A percentile compares a stretch with the other conserved stretches of the same genome.
phyloP scores from a whole-genome alignment of 1,139 yeast species.

The Yamadazyma membranifaciens region DNA sequence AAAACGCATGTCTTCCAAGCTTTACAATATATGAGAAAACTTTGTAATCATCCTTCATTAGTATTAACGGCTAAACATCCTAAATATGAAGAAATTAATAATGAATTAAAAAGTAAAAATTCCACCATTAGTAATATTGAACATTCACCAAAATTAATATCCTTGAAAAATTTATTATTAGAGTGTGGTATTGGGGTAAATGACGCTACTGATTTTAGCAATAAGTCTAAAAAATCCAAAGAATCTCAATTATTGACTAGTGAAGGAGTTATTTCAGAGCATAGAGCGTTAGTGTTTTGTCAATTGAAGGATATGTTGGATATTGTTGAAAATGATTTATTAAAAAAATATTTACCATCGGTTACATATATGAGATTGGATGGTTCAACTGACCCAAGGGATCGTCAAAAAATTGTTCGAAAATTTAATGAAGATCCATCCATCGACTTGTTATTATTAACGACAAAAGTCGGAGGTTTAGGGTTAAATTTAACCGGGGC shows the following conservation, averaged over 20 bases:
- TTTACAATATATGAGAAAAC: conserved; percentile 92
- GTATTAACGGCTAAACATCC: conserved; percentile 89
- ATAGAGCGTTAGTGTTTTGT: conserved; percentile 92
- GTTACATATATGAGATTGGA: conserved; percentile 95
- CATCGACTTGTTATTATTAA: conserved; percentile 84
- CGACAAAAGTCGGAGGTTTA: conserved; percentile 97
- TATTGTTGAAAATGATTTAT: conserved; percentile 86
- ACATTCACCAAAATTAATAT: conserved; percentile 88
- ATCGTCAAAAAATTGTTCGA: conserved; percentile 86
- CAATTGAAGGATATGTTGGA: conserved; percentile 98
- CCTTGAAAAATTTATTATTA: conserved; percentile 73
- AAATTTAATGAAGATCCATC: conserved; percentile 96
- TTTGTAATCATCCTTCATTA: conserved; percentile 95
- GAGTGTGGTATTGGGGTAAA: conserved; percentile 93
- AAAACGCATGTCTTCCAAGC: conserved; percentile 97
- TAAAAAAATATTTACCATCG: conserved; percentile 80
- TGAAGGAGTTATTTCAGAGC: conserved; percentile 87
- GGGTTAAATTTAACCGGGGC: conserved; percentile 98
- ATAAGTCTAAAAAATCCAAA: conserved; percentile 23
- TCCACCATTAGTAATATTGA: conserved; percentile 67
- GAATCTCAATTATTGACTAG: conserved; percentile 40
- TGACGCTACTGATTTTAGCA: conserved; percentile 38
- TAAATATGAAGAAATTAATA: conserved; percentile 63
- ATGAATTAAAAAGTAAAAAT: conserved; percentile 57
- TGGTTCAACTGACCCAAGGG: conserved; percentile 91